Evolutionary conservation across 2,329 filamentous ascomycete genomes (phyloP).

Genomic region (Chaetomiaceae sp.): DNA sequence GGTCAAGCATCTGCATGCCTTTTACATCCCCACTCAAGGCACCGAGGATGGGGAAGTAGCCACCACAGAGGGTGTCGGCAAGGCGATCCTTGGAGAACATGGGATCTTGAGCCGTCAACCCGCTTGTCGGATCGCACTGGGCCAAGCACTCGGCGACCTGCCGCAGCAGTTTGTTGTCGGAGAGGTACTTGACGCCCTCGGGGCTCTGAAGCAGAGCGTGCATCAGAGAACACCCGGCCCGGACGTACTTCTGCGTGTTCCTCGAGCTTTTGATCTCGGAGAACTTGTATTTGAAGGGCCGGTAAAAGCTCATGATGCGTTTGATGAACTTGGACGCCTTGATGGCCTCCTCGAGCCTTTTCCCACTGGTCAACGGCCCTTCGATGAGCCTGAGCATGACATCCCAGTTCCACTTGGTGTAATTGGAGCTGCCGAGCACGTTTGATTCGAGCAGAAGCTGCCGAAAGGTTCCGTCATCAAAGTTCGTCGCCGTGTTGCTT

Average conservation of each 20-base stretch:
- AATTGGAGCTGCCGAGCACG: constrained; percentile 84
- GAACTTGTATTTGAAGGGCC: constrained; percentile 95
- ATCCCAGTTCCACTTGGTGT: constrained; percentile 96
- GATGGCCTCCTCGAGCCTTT: constrained; percentile 88
- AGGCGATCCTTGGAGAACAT: constrained; percentile 85
- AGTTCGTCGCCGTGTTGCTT: constrained; percentile 42
- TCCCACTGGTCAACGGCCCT: constrained; percentile 84
- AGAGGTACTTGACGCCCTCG: constrained; percentile 79
- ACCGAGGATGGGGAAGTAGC: constrained; percentile 91
- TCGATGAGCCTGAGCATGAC: constrained; percentile 86
- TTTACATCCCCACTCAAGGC: constrained; percentile 76
- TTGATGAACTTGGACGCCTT: constrained; percentile 96
- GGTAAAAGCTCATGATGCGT: constrained; percentile 87
- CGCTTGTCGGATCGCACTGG: constrained; percentile 82
- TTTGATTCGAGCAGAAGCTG: constrained; percentile 70
- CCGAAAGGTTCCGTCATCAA: constrained; percentile 59
- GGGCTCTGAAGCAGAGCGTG: constrained; percentile 78
- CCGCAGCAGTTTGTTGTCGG: constrained; percentile 86
- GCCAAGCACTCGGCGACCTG: constrained; percentile 95
- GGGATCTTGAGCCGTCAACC: constrained; percentile 74
- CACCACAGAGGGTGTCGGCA: constrained; percentile 79
- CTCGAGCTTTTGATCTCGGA: constrained; percentile 86
- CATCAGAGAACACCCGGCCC: constrained; percentile 82
- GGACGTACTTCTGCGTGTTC: constrained; percentile 89
- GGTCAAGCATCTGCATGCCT: constrained; percentile 83